Evolutionary conservation across 495 filamentous ascomycete genomes (phyloP).

Genomic region (Neurospora hispaniola): DNA sequence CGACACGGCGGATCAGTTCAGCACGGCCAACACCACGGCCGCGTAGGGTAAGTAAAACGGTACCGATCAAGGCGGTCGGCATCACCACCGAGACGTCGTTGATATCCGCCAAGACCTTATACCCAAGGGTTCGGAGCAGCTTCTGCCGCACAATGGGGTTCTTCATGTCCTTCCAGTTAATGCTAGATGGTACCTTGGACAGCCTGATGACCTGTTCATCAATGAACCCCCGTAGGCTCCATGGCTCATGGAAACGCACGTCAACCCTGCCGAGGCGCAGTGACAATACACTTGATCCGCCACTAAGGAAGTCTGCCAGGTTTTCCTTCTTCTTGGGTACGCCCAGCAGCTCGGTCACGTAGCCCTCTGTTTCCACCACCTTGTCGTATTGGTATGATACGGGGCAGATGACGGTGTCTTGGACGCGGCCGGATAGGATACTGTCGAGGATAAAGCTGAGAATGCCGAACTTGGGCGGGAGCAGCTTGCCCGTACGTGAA

Average conservation of each 20-base stretch:
- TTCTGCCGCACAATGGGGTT: slow-evolving; percentile 40
- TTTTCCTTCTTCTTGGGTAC: slow-evolving; percentile 94
- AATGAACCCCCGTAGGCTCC: slow-evolving; percentile 76
- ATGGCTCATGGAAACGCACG: slow-evolving; percentile 90
- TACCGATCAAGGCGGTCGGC: slow-evolving; percentile 92
- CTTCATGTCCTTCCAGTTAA: slow-evolving; percentile 30
- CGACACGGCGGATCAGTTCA: slow-evolving; percentile 75
- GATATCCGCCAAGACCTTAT: slow-evolving; percentile 85
- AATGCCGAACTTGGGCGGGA: slow-evolving; percentile 95
- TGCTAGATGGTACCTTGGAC: slow-evolving; percentile 26
- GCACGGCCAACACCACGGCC: slow-evolving; percentile 83
- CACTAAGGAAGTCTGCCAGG: slow-evolving; percentile 73
- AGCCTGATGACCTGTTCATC: slow-evolving; percentile 52
- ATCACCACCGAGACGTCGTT: slow-evolving; percentile 94
- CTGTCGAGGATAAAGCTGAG: slow-evolving; percentile 85
- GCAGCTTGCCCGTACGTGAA: slow-evolving; percentile 84
- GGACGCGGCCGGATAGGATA: slow-evolving; percentile 72
- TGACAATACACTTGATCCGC: slow-evolving; percentile 74
- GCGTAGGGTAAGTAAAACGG: slow-evolving; percentile 80
- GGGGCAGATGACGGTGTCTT: slow-evolving; percentile 86
- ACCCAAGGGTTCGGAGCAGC: slow-evolving; percentile 75
- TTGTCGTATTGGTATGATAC: slow-evolving; percentile 98
- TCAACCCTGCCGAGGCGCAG: slow-evolving; percentile 86
- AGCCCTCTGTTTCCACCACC: slow-evolving; percentile 94
- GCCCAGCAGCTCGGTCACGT: slow-evolving; percentile 86